Base-by-base conservation (phyloP, 495 filamentous ascomycete species). In the Bathelium albidoporum region DNA sequence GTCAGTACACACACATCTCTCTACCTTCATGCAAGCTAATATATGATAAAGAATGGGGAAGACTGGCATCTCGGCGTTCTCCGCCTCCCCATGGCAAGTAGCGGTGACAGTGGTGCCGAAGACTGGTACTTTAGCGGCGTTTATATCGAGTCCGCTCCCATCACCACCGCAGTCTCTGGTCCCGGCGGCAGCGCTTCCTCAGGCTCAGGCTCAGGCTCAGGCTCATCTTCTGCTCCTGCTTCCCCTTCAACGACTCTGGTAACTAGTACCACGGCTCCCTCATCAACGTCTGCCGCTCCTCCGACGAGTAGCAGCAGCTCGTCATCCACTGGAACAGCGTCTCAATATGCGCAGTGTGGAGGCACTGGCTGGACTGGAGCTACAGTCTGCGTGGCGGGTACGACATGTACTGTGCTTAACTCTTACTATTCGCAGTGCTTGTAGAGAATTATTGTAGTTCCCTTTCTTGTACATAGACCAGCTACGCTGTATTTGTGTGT, bases 1-100 rank as follows among this genome's bases (percentile, higher is more conserved):
- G 36, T 41, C 7, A 7, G 36, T 41, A 41, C 16, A 41, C 16
- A 16, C 16, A 16, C 7, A 7, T 16, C 16, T 41, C 16, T 41
- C 7, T 41, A 7, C 36, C 7, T 41, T n/a, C n/a, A n/a, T n/a
- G n/a, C n/a, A n/a, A n/a, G n/a, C n/a, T n/a, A n/a, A n/a, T n/a
- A n/a, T n/a, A n/a, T n/a, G n/a, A n/a, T n/a, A n/a, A n/a, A n/a
- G 36, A 89, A 89, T 71, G 87, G 85, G 60, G 78, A 75, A 1
- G 87, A 90, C 71, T 90, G 86, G 87, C 87, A 90, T 73, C 73
- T 90, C 5, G 87, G 87, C 49, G 80, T 89, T 59, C 76, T 90
- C 39, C 80, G 88, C 65, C 78, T 89, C 43, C 83, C 86, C 22
- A 79, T 83, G 62, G 77, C 76, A 16, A 41, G 36, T 16, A 41